These are phyloP conservation scores for Hygrophorus russula DNA, from an alignment of 768 basidiomycete species.

Conservation along the genomic window DNA sequence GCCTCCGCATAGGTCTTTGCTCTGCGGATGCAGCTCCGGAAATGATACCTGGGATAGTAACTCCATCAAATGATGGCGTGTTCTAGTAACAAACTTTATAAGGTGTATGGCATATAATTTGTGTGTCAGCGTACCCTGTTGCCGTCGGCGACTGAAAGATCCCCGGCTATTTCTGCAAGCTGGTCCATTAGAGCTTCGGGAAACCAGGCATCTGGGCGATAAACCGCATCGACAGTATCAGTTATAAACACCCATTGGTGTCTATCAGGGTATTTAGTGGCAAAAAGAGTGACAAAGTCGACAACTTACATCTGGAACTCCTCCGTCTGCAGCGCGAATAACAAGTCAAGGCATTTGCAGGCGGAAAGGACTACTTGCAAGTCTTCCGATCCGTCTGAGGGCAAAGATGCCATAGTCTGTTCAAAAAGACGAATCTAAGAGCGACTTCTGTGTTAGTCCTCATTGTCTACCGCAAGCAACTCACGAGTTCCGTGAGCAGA, in stretches of 20 bases:
- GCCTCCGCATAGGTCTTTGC: slow-evolving; percentile 52
- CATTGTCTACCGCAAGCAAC: slow-evolving; percentile 9
- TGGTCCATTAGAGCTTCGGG: slow-evolving; percentile 89
- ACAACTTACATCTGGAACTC: slow-evolving; percentile 86
- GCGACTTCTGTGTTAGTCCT: background rate
- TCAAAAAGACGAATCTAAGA: slow-evolving; percentile 84
- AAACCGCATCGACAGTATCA: slow-evolving; percentile 92
- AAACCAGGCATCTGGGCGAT: slow-evolving; percentile 71
- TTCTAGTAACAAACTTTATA: slow-evolving; percentile 15
- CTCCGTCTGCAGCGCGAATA: slow-evolving; percentile 89
- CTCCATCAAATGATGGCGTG: slow-evolving; percentile 13
- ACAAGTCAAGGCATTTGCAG: slow-evolving; percentile 86
- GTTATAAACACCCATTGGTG: slow-evolving; percentile 99
- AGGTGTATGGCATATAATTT: background rate
- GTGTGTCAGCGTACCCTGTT: slow-evolving; percentile 16
- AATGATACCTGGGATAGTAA: slow-evolving; percentile 14
- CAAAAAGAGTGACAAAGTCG: background rate
- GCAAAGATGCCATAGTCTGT: slow-evolving; percentile 56
- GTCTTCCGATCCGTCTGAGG: slow-evolving; percentile 77
- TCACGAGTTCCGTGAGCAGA: slow-evolving; percentile 81
- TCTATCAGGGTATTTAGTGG: slow-evolving; percentile 23
- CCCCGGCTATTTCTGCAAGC: slow-evolving; percentile 72
- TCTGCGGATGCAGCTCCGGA: slow-evolving; percentile 21
- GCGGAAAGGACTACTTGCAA: slow-evolving; percentile 77
- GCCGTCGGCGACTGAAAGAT: slow-evolving; percentile 35